Evolutionary conservation across 306 rosid species (phyloP).

Genomic region (Neltuma alba): DNA sequence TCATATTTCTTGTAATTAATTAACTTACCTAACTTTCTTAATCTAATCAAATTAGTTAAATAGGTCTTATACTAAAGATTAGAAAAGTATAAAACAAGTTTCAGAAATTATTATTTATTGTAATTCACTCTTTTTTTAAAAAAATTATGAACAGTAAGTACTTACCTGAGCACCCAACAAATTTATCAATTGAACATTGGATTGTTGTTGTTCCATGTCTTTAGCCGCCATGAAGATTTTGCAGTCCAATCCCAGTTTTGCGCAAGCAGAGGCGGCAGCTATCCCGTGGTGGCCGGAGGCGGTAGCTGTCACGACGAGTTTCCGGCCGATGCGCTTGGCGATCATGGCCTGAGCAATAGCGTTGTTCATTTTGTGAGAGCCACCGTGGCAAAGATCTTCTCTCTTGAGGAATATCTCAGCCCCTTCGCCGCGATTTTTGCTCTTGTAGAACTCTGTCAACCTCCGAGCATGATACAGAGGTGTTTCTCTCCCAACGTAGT

Average conservation of each 20-base stretch:
- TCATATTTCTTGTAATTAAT: too few relatives aligned
- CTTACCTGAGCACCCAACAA: background rate
- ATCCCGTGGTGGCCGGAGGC: conserved; percentile 76
- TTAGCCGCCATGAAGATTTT: conserved; percentile 61
- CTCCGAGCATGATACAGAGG: conserved; percentile 64
- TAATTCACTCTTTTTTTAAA: too few relatives aligned
- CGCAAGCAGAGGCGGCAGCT: conserved; percentile 74
- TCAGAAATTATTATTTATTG: too few relatives aligned
- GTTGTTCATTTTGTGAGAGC: conserved; percentile 81
- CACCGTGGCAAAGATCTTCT: conserved; percentile 73
- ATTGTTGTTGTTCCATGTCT: conserved; percentile 49
- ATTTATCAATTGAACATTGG: conserved; percentile 51
- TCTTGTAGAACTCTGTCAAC: conserved; percentile 60
- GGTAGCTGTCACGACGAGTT: conserved; percentile 53
- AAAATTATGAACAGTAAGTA: too few relatives aligned
- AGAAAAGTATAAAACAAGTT: too few relatives aligned
- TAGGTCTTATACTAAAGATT: too few relatives aligned
- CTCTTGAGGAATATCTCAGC: conserved; percentile 75
- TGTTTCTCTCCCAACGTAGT: conserved; percentile 71
- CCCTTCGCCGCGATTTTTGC: conserved; percentile 46
- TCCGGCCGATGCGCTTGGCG: conserved; percentile 62
- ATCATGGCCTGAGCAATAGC: conserved; percentile 75
- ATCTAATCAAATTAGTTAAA: too few relatives aligned
- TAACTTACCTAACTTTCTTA: too few relatives aligned
- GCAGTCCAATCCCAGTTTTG: conserved; percentile 59